Evolutionary conservation across 1,139 yeast species (phyloP).

Genomic region (Tardiomyces depauwii): DNA sequence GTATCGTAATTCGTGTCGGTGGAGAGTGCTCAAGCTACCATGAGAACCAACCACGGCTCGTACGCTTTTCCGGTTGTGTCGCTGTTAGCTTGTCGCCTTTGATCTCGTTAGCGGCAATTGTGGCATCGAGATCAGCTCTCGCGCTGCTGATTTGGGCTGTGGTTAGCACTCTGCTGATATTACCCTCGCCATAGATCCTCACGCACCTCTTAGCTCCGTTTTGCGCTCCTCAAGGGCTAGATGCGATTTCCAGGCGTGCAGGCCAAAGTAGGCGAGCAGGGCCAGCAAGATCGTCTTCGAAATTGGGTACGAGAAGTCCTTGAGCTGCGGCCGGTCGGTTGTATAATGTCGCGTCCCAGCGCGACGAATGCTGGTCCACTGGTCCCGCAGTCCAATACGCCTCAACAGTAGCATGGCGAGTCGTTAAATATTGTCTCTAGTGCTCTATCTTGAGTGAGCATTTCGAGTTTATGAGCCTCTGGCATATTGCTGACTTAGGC

Average conservation of each 20-base stretch:
- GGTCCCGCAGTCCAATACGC: too few species aligned
- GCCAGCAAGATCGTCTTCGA: background rate
- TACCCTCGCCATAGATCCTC: background rate
- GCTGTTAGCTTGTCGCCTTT: background rate
- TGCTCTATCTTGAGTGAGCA: too few species aligned
- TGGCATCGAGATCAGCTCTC: constrained; percentile 5
- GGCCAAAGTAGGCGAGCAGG: background rate
- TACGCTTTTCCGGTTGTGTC: too few species aligned
- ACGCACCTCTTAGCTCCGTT: background rate
- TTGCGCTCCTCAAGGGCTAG: background rate
- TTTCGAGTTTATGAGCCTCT: too few species aligned
- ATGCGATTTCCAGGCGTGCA: background rate
- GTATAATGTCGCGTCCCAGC: background rate
- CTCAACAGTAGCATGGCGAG: too few species aligned
- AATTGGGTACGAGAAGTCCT: background rate
- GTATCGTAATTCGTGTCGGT: background rate
- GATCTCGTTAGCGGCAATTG: constrained; percentile 1
- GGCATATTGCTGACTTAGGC: too few species aligned
- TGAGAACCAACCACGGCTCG: background rate
- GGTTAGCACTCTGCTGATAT: background rate
- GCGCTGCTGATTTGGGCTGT: background rate
- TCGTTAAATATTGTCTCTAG: too few species aligned
- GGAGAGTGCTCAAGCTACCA: background rate
- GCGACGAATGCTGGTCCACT: too few species aligned
- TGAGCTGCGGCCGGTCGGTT: background rate